Evolutionary conservation across 345 rosid genomes (phyloP).

Genomic region (Salix caprea): DNA sequence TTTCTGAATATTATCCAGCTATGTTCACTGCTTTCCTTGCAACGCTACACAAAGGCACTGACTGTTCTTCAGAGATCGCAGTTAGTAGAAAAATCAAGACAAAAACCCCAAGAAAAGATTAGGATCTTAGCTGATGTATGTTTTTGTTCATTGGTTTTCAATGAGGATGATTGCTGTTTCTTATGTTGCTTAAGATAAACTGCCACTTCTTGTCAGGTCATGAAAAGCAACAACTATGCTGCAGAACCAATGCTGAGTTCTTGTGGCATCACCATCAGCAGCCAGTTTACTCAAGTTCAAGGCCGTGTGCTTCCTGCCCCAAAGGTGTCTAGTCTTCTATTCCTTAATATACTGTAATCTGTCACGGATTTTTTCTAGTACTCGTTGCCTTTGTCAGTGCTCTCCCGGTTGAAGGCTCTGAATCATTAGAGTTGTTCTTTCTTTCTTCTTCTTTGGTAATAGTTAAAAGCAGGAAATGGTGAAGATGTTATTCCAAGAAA

Average conservation of each 20-base stretch:
- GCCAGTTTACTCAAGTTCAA: conserved; percentile 67
- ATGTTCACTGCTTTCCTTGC: conserved; percentile 67
- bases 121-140: conserved; percentile 17
- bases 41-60: conserved; percentile 84
- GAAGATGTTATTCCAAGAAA: conserved; percentile 29
- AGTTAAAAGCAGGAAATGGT: conserved; percentile 34
- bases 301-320: conserved; percentile 77
- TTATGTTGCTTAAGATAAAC: neutral
- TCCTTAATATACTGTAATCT: neutral
- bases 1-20: conserved; percentile 38
- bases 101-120: conserved; percentile 90
- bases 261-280: conserved; percentile 58
- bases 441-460: conserved; percentile 1
- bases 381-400: neutral
- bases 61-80: conserved; percentile 60
- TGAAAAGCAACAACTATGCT: conserved; percentile 58
- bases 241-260: conserved; percentile 61
- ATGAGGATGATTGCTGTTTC: conserved; percentile 1
- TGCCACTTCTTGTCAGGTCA: conserved; percentile 37
- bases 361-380: neutral
- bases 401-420: neutral
- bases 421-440: neutral
- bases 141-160: neutral
- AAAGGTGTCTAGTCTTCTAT: conserved; percentile 33
- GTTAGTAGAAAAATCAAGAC: conserved; percentile 84